These are phyloP conservation scores for Tolypocladium sp. DNA, from an alignment of 2,329 filamentous ascomycete genomes.

Conservation along the genomic window DNA sequence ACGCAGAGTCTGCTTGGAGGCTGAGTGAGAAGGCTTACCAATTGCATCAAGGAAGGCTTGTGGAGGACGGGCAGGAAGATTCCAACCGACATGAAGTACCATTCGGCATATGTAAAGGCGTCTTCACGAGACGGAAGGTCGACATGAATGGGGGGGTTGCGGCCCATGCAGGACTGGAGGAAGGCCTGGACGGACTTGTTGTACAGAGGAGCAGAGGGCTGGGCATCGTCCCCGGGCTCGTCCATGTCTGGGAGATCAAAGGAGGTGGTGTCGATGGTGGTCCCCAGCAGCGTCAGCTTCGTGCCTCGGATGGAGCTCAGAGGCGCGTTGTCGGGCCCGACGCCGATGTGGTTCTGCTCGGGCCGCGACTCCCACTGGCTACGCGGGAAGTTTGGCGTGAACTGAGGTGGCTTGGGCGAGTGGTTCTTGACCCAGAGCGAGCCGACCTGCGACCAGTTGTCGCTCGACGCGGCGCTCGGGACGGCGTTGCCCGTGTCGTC, in stretches of 20 bases:
- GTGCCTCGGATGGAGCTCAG: constrained; percentile 69
- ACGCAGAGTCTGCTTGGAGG: no score
- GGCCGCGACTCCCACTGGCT: constrained; percentile 29
- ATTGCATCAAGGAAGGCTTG: constrained; percentile 59
- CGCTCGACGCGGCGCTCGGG: constrained; percentile 11
- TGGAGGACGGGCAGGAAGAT: constrained; percentile 70
- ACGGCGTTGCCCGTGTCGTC: constrained; percentile 15
- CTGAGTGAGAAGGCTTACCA: constrained; percentile 38
- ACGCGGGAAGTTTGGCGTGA: constrained; percentile 19
- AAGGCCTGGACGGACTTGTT: constrained; percentile 68
- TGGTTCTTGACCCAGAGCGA: constrained; percentile 25
- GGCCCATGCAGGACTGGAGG: constrained; percentile 53
- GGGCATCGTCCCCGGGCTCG: constrained; percentile 34
- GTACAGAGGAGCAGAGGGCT: constrained; percentile 39
- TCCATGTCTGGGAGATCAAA: constrained; percentile 60
- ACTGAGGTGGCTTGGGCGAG: constrained; percentile 9
- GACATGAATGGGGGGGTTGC: constrained; percentile 47
- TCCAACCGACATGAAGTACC: constrained; percentile 66
- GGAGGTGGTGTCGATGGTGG: constrained; percentile 68
- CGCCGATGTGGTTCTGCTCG: constrained; percentile 58
- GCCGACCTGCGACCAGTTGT: constrained; percentile 22
- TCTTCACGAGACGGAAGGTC: constrained; percentile 55
- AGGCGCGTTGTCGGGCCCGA: constrained; percentile 51
- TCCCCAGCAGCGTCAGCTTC: constrained; percentile 67
- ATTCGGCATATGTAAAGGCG: constrained; percentile 60